Evolutionary conservation across 345 rosid species (phyloP).

Genomic region (Lumnitzera littorea): DNA sequence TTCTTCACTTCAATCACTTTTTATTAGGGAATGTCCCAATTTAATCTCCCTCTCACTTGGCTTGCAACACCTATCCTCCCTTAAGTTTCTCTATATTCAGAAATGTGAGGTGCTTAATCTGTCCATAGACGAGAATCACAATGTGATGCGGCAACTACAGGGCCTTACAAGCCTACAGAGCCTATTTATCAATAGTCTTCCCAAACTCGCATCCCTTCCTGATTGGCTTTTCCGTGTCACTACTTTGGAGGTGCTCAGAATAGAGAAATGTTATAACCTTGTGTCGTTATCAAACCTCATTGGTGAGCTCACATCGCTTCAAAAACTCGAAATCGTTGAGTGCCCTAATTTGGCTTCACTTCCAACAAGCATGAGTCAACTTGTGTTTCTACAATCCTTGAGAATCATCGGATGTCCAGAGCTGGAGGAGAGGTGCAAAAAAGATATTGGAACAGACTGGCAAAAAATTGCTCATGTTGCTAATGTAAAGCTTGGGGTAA

Average conservation of each 20-base stretch:
- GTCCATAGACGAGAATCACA: not conserved
- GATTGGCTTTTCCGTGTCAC: constrained; percentile 2
- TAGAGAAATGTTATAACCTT: not conserved
- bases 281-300: constrained; percentile 4
- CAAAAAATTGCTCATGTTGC: constrained; percentile 8
- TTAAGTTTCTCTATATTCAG: constrained; percentile 1
- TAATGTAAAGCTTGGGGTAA: no score
- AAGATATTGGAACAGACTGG: constrained; percentile 12
- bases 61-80: constrained; percentile 3
- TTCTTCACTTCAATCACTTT: not conserved
- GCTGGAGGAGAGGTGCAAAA: constrained; percentile 3
- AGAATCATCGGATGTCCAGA: constrained; percentile 2
- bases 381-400: not conserved
- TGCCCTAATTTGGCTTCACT: constrained; percentile 9
- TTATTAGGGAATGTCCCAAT: not conserved
- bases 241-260: not conserved
- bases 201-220: not conserved
- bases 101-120: constrained; percentile 7
- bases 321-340: not conserved
- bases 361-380: constrained; percentile 3
- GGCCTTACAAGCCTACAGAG: not conserved
- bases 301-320: constrained; percentile 13
- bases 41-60: constrained; percentile 9
- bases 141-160: not conserved
- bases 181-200: not conserved